Conservation (phyloP, 306 rosid genomes). For the Malus sieversii region DNA sequence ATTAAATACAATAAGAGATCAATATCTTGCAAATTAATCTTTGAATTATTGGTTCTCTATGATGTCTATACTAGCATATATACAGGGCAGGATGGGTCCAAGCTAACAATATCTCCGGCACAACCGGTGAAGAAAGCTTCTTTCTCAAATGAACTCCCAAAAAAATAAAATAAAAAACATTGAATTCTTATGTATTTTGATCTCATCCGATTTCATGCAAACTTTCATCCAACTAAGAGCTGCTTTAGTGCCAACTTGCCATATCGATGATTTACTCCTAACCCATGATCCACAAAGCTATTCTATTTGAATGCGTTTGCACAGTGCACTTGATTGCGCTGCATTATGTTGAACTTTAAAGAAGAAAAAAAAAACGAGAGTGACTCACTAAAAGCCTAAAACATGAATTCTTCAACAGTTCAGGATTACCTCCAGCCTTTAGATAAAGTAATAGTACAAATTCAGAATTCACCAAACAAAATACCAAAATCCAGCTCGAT, state of each 20-base stretch:
- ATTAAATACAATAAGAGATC: background rate
- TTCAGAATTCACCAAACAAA: background rate
- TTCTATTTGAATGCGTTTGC: background rate
- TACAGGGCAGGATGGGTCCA: conserved; percentile 14
- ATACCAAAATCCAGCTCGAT: background rate
- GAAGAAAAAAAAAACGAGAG: background rate
- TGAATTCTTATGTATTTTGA: background rate
- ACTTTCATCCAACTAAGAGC: background rate
- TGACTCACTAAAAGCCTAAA: background rate
- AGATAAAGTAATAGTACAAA: background rate
- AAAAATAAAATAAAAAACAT: background rate
- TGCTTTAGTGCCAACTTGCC: background rate
- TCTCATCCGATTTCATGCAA: background rate
- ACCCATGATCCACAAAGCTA: background rate
- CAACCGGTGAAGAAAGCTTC: background rate
- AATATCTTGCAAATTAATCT: background rate
- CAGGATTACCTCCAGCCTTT: background rate
- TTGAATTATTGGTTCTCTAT: background rate
- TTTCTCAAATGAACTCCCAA: background rate
- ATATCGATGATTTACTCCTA: background rate
- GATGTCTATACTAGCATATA: background rate
- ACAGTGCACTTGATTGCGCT: background rate
- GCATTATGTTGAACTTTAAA: background rate
- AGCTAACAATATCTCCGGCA: conserved; percentile 1
- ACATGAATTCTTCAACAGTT: background rate